phyloP scores from a whole-genome alignment of 2,329 filamentous ascomycete genomes.

The Colletotrichum scovillei region DNA sequence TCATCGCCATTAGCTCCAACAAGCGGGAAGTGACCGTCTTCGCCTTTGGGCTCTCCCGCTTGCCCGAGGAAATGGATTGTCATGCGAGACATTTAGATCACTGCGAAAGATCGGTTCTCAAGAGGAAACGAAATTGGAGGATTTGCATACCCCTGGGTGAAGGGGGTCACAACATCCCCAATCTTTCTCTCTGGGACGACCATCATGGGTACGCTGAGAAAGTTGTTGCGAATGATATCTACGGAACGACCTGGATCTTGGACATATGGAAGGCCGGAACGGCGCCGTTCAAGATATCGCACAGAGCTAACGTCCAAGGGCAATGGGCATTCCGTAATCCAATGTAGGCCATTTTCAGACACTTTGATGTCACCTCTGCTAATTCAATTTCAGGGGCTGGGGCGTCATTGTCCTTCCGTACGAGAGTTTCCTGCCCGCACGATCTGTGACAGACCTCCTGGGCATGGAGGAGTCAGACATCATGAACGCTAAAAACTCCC shows the following conservation, averaged over 20 bases:
- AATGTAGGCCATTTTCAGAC: not conserved
- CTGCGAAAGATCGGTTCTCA: constrained; percentile 49
- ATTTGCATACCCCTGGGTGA: constrained; percentile 57
- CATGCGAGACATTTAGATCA: constrained; percentile 35
- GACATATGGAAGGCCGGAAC: constrained; percentile 60
- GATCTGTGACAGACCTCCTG: constrained; percentile 20
- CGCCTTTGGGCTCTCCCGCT: constrained; percentile 53
- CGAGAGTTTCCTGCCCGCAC: constrained; percentile 54
- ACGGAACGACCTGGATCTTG: constrained; percentile 60
- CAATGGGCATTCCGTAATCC: constrained; percentile 35
- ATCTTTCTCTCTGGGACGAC: constrained; percentile 62
- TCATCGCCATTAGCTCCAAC: constrained; percentile 90
- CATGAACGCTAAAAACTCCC: constrained; percentile 19
- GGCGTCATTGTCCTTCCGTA: constrained; percentile 59
- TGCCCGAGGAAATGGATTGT: constrained; percentile 36
- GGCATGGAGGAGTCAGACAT: constrained; percentile 15
- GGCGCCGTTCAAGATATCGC: constrained; percentile 24
- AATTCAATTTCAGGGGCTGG: constrained; percentile 53
- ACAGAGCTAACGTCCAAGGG: constrained; percentile 13
- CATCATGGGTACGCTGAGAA: constrained; percentile 59
- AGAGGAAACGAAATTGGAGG: constrained; percentile 60
- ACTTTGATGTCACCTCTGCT: not conserved
- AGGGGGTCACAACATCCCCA: constrained; percentile 61
- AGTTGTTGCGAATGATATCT: constrained; percentile 63
- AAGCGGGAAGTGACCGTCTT: constrained; percentile 65